Percentiles rank a stretch among this genome's conserved stretches.
Evolutionary conservation across 2,329 filamentous ascomycete species (phyloP).

Genomic region (Epichloe coenophiala): DNA sequence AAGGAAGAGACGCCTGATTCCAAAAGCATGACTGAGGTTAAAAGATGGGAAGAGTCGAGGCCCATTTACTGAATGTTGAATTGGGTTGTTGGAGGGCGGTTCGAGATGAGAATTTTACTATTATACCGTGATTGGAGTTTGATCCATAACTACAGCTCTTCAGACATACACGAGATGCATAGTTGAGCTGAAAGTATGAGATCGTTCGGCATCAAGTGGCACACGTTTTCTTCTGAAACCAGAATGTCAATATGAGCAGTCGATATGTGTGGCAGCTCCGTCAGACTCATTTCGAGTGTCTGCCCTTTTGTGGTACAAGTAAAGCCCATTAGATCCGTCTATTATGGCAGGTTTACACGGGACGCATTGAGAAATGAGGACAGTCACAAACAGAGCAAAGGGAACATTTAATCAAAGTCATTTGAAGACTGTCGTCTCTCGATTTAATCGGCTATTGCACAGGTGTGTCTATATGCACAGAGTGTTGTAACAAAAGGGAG

Average conservation of each 20-base stretch:
- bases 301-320: too few species aligned
- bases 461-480: slow-evolving; percentile 45
- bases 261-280: too few species aligned
- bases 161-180: too few species aligned
- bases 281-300: too few species aligned
- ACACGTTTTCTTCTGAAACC: too few species aligned
- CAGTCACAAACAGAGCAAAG: neutral
- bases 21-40: slow-evolving; percentile 14
- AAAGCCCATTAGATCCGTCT: too few species aligned
- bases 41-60: slow-evolving; percentile 29
- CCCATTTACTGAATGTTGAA: slow-evolving; percentile 24
- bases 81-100: neutral
- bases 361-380: too few species aligned
- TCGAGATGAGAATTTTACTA: neutral
- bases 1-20: slow-evolving; percentile 19
- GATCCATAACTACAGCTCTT: neutral
- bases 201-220: too few species aligned
- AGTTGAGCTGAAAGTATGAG: too few species aligned
- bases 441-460: slow-evolving; percentile 42
- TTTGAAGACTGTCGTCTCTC: slow-evolving; percentile 3
- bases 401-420: neutral
- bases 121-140: neutral
- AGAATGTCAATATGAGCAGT: too few species aligned
- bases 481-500: slow-evolving; percentile 41
- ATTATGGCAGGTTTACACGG: neutral